Conservation (phyloP, 208 protist genomes). For the Leishmania amazonensis region DNA sequence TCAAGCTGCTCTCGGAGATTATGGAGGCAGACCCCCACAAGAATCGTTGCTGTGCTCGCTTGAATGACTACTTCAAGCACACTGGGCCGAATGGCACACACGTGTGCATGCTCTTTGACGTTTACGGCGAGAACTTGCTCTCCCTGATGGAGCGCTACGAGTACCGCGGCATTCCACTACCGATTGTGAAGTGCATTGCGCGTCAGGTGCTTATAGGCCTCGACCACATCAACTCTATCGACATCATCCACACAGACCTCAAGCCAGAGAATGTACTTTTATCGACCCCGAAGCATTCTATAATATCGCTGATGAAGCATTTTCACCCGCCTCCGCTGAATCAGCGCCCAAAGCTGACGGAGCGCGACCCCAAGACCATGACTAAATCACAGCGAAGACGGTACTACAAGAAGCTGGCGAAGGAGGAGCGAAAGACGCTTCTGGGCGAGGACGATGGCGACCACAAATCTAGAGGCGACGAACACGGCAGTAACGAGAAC, state of each 20-base stretch:
- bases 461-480: conserved; percentile 17
- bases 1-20: conserved; percentile 79
- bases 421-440: conserved; percentile 32
- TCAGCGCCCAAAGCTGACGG: conserved; percentile 73
- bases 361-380: conserved; percentile 88
- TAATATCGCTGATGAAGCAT: conserved; percentile 87
- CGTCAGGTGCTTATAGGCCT: conserved; percentile 91
- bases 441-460: conserved; percentile 32
- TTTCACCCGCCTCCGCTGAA: conserved; percentile 78
- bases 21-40: conserved; percentile 81
- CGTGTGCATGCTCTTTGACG: conserved; percentile 98
- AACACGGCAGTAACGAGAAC: conserved; percentile 15
- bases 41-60: conserved; percentile 63
- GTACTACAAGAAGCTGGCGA: conserved; percentile 91
- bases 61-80: conserved; percentile 93
- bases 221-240: conserved; percentile 94
- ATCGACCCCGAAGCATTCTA: conserved; percentile 79
- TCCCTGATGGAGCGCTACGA: conserved; percentile 96
- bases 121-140: conserved; percentile 96
- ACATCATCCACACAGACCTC: conserved; percentile 98
- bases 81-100: conserved; percentile 89
- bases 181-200: conserved; percentile 94
- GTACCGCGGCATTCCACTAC: conserved; percentile 95
- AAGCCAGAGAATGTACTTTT: conserved; percentile 97
- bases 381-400: conserved; percentile 92